These are phyloP conservation scores for Forsythia viridissima DNA, from an alignment of 257 asterid species.

Conservation along the genomic window DNA sequence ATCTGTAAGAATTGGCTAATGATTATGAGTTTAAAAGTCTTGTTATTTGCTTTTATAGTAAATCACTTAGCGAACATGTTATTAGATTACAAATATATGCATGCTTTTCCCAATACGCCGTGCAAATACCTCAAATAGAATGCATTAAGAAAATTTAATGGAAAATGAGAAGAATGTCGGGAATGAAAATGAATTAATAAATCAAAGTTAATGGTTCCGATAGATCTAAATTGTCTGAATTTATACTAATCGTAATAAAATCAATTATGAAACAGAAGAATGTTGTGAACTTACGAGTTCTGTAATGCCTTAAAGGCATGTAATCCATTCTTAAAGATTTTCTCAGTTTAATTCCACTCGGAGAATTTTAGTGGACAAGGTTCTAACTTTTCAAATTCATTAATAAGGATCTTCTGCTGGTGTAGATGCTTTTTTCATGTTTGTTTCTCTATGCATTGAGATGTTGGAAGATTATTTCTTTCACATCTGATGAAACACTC, in stretches of 20 bases:
- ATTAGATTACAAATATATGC: not conserved
- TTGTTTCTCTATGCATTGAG: slow-evolving; percentile 26
- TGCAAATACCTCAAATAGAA: not conserved
- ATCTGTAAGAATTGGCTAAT: not conserved
- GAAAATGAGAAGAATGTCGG: not conserved
- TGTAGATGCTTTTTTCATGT: slow-evolving; percentile 26
- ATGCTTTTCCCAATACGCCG: not conserved
- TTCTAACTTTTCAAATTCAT: not conserved
- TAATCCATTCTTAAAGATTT: no score
- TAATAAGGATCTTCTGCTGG: not conserved
- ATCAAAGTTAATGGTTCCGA: not conserved
- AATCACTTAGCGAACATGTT: not conserved
- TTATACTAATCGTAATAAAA: no score
- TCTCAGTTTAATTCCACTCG: not conserved
- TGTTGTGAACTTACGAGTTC: no score
- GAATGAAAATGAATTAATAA: no score
- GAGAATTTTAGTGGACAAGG: not conserved
- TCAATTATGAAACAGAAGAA: no score
- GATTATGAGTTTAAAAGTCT: not conserved
- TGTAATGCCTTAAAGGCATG: no score
- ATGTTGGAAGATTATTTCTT: slow-evolving; percentile 19
- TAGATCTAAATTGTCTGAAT: no score
- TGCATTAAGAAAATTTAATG: not conserved
- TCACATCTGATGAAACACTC: slow-evolving; percentile 18
- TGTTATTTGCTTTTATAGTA: not conserved